Percentiles rank a stretch among this genome's conserved stretches.
These are phyloP conservation scores for Pyrenophora tritici-repentis DNA, from an alignment of 2,329 filamentous ascomycete genomes.

Conservation along the genomic window DNA sequence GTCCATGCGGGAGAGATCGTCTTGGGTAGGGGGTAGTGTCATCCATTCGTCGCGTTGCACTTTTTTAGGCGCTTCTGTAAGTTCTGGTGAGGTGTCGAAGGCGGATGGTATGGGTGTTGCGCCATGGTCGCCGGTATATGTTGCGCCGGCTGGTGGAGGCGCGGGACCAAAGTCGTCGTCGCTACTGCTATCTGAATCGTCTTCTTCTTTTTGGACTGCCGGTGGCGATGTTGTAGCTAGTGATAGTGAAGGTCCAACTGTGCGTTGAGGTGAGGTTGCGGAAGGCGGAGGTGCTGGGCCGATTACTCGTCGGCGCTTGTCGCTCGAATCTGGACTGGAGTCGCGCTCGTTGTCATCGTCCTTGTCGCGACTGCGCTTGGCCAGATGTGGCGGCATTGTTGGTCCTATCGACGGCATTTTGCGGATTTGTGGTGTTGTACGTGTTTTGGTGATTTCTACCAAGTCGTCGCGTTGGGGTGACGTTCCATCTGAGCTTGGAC, in stretches of 20 bases:
- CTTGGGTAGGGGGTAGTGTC: constrained; percentile 56
- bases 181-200: constrained; percentile 43
- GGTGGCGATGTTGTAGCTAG: constrained; percentile 53
- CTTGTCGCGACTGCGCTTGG: constrained; percentile 57
- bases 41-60: constrained; percentile 74
- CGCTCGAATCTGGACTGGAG: constrained; percentile 48
- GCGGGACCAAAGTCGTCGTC: constrained; percentile 55
- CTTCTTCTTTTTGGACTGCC: constrained; percentile 44
- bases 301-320: constrained; percentile 58
- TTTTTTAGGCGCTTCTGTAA: constrained; percentile 46
- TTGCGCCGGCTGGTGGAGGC: constrained; percentile 43
- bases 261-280: constrained; percentile 38
- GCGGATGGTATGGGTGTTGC: constrained; percentile 25
- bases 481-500: constrained; percentile 29
- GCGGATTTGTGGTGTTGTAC: constrained; percentile 25
- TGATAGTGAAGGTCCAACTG: constrained; percentile 59
- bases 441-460: neutral
- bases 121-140: constrained; percentile 16
- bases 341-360: constrained; percentile 49
- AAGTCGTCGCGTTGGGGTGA: constrained; percentile 13
- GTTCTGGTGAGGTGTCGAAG: constrained; percentile 42
- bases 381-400: constrained; percentile 68
- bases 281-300: constrained; percentile 62
- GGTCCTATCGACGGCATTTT: constrained; percentile 73
- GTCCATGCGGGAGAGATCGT: constrained; percentile 68